A percentile compares a stretch with the other conserved stretches of the same genome.
phyloP scores from a whole-genome alignment of 176 grass and related monocot genomes.

The Triticum monococcum region DNA sequence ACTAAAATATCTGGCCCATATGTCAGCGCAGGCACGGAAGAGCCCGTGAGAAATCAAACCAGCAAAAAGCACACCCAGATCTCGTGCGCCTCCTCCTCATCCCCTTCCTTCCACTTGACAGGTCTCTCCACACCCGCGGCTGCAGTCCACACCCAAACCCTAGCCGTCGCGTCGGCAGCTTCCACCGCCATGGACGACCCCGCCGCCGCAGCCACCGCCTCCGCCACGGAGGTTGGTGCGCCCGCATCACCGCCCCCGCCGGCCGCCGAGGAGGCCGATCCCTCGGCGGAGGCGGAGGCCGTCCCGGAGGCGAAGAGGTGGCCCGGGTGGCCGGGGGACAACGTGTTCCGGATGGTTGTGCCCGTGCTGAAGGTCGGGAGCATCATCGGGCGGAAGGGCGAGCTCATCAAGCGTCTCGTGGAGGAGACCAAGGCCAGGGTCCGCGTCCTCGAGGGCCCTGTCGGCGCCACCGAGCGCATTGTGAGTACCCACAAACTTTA shows the following conservation, averaged over 20 bases:
- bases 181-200: constrained; percentile 39
- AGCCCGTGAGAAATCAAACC: constrained; percentile 5
- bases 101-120: not conserved
- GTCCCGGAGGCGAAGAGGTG: constrained; percentile 58
- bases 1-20: not conserved
- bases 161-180: constrained; percentile 31
- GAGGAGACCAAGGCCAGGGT: constrained; percentile 92
- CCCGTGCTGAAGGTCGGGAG: constrained; percentile 84
- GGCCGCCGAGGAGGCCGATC: not conserved
- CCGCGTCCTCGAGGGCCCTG: constrained; percentile 73
- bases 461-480: constrained; percentile 79
- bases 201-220: not conserved
- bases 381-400: constrained; percentile 95
- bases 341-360: constrained; percentile 78
- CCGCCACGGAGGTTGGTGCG: constrained; percentile 4
- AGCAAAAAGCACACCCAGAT: constrained; percentile 19
- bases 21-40: not conserved
- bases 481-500: constrained; percentile 46
- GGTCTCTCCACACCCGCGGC: constrained; percentile 16
- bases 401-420: constrained; percentile 84
- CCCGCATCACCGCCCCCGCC: not conserved
- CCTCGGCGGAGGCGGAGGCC: not conserved
- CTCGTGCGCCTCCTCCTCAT: constrained; percentile 9
- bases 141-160: constrained; percentile 47
- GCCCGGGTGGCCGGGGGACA: constrained; percentile 94